Conservation (phyloP, 441 rosid genomes). For the Geranium incanum region DNA sequence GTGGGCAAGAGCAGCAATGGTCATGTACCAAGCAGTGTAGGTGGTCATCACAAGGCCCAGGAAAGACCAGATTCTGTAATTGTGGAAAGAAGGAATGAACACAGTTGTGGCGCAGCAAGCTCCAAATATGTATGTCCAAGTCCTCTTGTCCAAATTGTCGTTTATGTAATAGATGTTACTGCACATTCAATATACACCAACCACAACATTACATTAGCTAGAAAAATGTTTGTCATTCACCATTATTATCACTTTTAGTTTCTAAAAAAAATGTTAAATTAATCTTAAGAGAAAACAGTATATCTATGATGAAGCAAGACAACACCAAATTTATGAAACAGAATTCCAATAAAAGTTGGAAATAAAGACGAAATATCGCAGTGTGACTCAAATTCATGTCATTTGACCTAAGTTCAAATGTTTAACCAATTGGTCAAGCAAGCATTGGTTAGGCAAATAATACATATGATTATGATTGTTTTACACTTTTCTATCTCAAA, state of each 20-base stretch:
- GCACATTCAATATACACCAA: constrained; percentile 22
- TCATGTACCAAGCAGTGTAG: constrained; percentile 68
- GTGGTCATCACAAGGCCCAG: constrained; percentile 66
- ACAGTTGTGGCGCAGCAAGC: constrained; percentile 72
- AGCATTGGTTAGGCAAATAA: too few relatives aligned
- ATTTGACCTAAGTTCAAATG: too few relatives aligned
- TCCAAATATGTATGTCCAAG: constrained; percentile 74
- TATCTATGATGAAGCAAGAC: too few relatives aligned
- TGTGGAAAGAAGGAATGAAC: constrained; percentile 33
- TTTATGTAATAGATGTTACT: constrained; percentile 71
- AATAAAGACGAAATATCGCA: too few relatives aligned
- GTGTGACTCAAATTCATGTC: too few relatives aligned
- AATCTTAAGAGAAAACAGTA: too few relatives aligned
- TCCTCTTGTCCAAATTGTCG: constrained; percentile 55
- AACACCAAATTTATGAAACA: too few relatives aligned
- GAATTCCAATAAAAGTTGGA: too few relatives aligned
- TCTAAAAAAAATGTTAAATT: too few relatives aligned
- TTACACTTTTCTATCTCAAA: too few relatives aligned
- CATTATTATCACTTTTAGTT: not conserved
- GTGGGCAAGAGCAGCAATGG: constrained; percentile 57
- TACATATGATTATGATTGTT: too few relatives aligned
- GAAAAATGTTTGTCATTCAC: not conserved
- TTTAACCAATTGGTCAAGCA: too few relatives aligned
- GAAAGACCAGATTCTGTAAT: constrained; percentile 68
- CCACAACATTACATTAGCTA: constrained; percentile 1